phyloP scores from a whole-genome alignment of 441 rosid species.

The Monsonia emarginata region DNA sequence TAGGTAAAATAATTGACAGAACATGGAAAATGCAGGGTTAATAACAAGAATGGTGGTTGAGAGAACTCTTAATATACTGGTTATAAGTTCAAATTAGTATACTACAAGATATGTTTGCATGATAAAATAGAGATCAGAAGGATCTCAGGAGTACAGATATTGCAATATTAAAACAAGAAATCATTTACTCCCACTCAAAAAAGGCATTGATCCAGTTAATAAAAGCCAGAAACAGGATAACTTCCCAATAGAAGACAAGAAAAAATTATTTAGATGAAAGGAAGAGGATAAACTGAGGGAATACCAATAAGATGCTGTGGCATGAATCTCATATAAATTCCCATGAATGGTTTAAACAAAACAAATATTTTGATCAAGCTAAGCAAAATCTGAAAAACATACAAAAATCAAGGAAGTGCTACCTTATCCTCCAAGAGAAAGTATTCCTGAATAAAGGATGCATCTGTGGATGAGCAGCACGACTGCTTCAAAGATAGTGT shows the following conservation, averaged over 20 bases:
- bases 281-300: too few species aligned
- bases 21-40: neutral
- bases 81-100: too few species aligned
- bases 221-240: too few species aligned
- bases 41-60: neutral
- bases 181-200: too few species aligned
- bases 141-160: too few species aligned
- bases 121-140: too few species aligned
- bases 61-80: neutral
- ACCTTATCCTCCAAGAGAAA: constrained; percentile 79
- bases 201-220: too few species aligned
- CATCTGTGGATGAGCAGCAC: constrained; percentile 70
- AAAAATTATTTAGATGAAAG: too few species aligned
- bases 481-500: constrained; percentile 85
- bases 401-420: neutral
- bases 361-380: neutral
- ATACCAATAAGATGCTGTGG: too few species aligned
- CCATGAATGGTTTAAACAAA: neutral
- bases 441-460: constrained; percentile 65
- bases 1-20: neutral
- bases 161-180: too few species aligned
- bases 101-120: too few species aligned
- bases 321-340: neutral
- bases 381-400: neutral
- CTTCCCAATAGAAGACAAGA: too few species aligned